Percentiles rank a stretch among this genome's conserved stretches.
Conservation (phyloP, 495 filamentous ascomycete genomes). For the Daldinia vernicosa region DNA sequence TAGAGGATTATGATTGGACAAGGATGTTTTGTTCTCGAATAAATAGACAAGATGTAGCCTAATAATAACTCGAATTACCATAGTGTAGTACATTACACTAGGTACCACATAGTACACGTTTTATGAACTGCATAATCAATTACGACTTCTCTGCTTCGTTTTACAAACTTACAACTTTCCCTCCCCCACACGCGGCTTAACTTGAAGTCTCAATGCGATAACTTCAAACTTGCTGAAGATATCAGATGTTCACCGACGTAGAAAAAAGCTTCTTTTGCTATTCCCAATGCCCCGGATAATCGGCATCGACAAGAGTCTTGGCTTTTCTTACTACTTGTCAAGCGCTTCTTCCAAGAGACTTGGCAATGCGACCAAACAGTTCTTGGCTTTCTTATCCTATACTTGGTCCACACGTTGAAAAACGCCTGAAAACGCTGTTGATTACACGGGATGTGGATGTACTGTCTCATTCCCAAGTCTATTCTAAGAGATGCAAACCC, state of each 20-base stretch:
- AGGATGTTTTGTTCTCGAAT: not conserved
- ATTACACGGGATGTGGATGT: not conserved
- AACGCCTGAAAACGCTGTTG: not conserved
- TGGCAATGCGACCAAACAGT: slow-evolving; percentile 35
- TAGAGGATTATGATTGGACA: not conserved
- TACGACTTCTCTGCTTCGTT: not conserved
- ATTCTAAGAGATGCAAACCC: slow-evolving; percentile 2
- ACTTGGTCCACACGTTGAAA: not conserved
- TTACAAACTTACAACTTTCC: not conserved
- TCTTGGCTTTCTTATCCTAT: slow-evolving; percentile 28
- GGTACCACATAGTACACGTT: not conserved
- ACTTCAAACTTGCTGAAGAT: not conserved
- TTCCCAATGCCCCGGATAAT: slow-evolving; percentile 40
- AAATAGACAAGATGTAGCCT: not conserved
- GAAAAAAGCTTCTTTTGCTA: slow-evolving; percentile 1
- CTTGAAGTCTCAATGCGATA: not conserved
- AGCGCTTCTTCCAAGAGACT: slow-evolving; percentile 28
- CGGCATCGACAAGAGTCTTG: slow-evolving; percentile 29
- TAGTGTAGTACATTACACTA: not conserved
- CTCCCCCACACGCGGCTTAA: not conserved
- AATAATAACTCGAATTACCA: not conserved
- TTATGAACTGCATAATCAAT: not conserved
- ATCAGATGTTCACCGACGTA: not conserved
- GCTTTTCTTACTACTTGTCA: slow-evolving; percentile 27
- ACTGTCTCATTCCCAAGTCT: not conserved